Evolutionary conservation across 2,329 filamentous ascomycete species (phyloP), one percentile per base, ranked within the genome.

Genomic region (Sclerotinia trifoliorum): DNA sequence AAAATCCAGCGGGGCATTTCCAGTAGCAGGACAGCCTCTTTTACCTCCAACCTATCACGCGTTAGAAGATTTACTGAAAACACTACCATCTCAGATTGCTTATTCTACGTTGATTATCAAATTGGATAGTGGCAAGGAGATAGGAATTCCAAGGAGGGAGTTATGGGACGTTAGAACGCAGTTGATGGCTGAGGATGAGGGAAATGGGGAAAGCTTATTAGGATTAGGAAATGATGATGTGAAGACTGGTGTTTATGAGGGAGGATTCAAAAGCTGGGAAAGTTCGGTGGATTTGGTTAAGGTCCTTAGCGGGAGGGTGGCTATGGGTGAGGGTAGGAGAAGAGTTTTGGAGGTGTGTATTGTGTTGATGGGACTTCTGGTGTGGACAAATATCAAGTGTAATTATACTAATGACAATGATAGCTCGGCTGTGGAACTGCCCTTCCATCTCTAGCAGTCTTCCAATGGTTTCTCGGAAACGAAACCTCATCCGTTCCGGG

Each of bases 211-310:
- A 8, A 79, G 79, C 32, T 76, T 84, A 35, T 84, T 85, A 10
- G 80, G 80, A 1, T 81, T 92, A 48, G 88, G 87, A 51, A 83
- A 85, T 70, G 88, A 91, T 71, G 92, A 95, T 78, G 88, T 95
- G 72, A 90, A 88, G 78, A 91, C 90, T 67, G 91, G 91, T 64
- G 86, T 94, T 69, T 95, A 95, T 79, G 92, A 95, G 80, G 92
- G 92, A 68, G 92, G 92, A 32, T 93, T 94, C 81, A 95, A 95
- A 81, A 94, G 90, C 75, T 95, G 92, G 92, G 92, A 95, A 80
- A 94, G 91, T 79, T 92, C 90, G 69, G 83, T 93, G 65, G 92
- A 95, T 77, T 82, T 95, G 24, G 90, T 92, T 63, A 91, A 88
- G 76, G 86, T 90, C 26, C 55, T 75, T 51, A 21, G 26, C 46